Conservation (phyloP, 2,329 filamentous ascomycete genomes). For the Emydomyces testavorans region DNA sequence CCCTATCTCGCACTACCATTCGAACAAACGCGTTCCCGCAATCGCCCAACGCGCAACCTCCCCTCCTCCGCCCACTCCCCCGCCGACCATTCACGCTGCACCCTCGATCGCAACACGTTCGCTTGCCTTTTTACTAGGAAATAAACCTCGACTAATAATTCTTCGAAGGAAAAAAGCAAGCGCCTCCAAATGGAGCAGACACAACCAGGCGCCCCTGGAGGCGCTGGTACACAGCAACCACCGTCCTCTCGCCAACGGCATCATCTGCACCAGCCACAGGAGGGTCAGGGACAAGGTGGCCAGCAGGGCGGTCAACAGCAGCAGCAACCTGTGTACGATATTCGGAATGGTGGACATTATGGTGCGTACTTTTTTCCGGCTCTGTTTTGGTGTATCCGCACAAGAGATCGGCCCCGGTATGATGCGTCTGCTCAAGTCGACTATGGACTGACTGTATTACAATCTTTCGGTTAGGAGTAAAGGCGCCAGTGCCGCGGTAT, state of each 20-base stretch:
- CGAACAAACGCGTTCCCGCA: not conserved
- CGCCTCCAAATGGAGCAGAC: conserved; percentile 11
- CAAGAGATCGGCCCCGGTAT: too few relatives aligned
- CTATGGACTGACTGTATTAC: not conserved
- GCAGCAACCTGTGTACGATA: conserved; percentile 58
- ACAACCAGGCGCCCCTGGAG: conserved; percentile 11
- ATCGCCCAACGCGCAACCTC: not conserved
- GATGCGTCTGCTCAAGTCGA: not conserved
- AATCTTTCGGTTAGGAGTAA: conserved; percentile 4
- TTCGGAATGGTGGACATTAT: conserved; percentile 63
- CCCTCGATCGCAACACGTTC: not conserved
- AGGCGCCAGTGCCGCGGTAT: conserved; percentile 60
- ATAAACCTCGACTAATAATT: not conserved
- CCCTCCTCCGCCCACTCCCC: not conserved
- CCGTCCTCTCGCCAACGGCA: conserved; percentile 7
- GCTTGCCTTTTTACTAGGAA: not conserved
- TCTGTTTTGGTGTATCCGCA: too few relatives aligned
- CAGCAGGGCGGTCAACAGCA: conserved; percentile 39
- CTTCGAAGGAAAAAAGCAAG: too few relatives aligned
- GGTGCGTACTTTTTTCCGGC: conserved; percentile 47
- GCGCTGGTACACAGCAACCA: conserved; percentile 1
- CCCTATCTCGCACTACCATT: not conserved
- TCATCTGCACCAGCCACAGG: conserved; percentile 12
- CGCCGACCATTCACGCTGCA: not conserved
- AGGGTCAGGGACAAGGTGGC: conserved; percentile 10